Evolutionary conservation across 2,329 filamentous ascomycete species (phyloP).

Genomic region (Scedosporium minutisporum): DNA sequence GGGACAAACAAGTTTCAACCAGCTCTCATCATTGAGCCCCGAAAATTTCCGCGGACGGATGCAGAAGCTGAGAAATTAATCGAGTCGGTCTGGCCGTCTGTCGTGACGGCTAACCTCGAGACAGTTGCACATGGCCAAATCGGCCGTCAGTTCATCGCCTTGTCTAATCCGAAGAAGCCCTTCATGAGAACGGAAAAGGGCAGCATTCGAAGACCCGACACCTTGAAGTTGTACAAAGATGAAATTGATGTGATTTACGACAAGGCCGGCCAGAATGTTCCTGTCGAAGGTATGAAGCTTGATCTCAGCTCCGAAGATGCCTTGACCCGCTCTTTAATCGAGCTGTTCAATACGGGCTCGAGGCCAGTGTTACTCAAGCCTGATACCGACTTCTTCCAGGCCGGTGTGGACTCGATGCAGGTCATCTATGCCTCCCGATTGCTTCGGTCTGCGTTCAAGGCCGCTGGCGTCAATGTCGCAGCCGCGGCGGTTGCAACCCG

Average conservation of each 20-base stretch:
- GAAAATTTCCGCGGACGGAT: constrained; percentile 15
- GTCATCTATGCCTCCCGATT: constrained; percentile 18
- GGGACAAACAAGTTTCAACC: constrained; percentile 36
- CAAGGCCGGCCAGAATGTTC: constrained; percentile 11
- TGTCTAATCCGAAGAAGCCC: constrained; percentile 30
- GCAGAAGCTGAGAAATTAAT: constrained; percentile 21
- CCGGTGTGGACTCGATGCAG: constrained; percentile 30
- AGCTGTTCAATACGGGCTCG: constrained; percentile 12
- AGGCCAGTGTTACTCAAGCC: constrained; percentile 10
- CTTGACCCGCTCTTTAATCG: constrained; percentile 15
- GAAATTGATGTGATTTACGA: constrained; percentile 34
- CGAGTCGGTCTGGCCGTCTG: constrained; percentile 31
- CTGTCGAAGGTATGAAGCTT: constrained; percentile 9
- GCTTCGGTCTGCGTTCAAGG: constrained; percentile 13
- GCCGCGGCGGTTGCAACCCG: constrained; percentile 13
- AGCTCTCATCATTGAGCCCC: constrained; percentile 36
- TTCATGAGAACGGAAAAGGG: constrained; percentile 36
- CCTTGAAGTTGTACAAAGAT: constrained; percentile 29
- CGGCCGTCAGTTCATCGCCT: constrained; percentile 24
- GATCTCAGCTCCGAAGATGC: constrained; percentile 15
- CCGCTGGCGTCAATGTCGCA: constrained; percentile 10
- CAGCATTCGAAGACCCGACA: constrained; percentile 30
- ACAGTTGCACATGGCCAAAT: constrained; percentile 38
- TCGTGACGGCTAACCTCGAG: constrained; percentile 31
- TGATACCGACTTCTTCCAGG: constrained; percentile 25